Evolutionary conservation across 805 yeast species (phyloP).

Genomic region (Sugiyamaella qingdaonensis): DNA sequence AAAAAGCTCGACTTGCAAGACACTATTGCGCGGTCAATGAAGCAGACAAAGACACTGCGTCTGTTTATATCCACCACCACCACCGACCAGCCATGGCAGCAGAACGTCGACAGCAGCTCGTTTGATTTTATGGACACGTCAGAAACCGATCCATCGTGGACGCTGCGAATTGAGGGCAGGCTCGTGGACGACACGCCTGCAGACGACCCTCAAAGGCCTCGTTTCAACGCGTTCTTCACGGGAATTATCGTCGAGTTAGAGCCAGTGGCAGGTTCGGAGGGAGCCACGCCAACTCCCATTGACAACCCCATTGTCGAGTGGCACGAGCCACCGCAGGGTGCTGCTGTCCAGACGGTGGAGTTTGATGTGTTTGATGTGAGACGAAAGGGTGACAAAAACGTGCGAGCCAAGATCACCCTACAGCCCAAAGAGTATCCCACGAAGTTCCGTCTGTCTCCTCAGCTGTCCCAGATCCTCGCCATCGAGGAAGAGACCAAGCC

Average conservation of each 20-base stretch:
- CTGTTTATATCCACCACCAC: conserved; percentile 77
- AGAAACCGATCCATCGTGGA: conserved; percentile 56
- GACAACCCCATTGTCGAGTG: conserved; percentile 67
- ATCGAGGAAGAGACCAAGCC: conserved; percentile 77
- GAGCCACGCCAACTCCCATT: conserved; percentile 14
- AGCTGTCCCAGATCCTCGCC: conserved; percentile 68
- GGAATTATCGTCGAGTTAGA: conserved; percentile 78
- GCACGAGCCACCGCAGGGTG: conserved; percentile 61
- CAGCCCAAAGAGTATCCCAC: conserved; percentile 77
- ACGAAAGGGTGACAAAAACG: conserved; percentile 64
- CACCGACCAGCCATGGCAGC: conserved; percentile 88
- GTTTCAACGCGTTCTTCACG: conserved; percentile 75
- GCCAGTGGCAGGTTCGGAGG: conserved; percentile 26
- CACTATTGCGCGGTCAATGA: conserved; percentile 45
- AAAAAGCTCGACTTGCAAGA: conserved; percentile 86
- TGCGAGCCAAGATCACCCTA: conserved; percentile 67
- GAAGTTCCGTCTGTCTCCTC: conserved; percentile 58
- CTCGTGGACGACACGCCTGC: conserved; percentile 52
- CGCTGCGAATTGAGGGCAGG: conserved; percentile 83
- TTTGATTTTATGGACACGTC: conserved; percentile 31
- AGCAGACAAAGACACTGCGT: conserved; percentile 58
- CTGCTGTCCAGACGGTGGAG: conserved; percentile 37
- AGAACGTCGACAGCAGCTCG: conserved; percentile 27
- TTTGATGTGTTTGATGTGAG: conserved; percentile 90
- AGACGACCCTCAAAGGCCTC: conserved; percentile 48